These are phyloP conservation scores for Apiospora aurea DNA, from an alignment of 2,329 filamentous ascomycete species.

Conservation along the genomic window DNA sequence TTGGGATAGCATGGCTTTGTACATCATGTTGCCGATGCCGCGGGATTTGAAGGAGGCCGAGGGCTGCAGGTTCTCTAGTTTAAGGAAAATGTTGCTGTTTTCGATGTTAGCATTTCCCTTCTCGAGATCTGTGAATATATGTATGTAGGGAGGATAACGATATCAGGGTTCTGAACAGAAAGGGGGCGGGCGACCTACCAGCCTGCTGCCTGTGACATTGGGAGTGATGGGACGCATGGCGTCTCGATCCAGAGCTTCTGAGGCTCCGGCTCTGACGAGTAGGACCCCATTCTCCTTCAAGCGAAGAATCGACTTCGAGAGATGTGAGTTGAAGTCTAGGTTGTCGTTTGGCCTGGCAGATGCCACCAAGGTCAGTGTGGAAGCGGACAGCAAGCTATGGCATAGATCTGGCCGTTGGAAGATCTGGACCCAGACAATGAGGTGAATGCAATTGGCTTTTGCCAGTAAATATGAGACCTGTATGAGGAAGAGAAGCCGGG, in stretches of 20 bases:
- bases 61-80: slow-evolving; percentile 85
- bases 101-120: slow-evolving; percentile 14
- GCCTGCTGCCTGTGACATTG: slow-evolving; percentile 73
- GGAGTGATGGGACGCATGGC: slow-evolving; percentile 70
- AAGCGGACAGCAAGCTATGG: not conserved
- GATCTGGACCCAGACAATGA: not conserved
- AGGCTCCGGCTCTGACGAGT: slow-evolving; percentile 45
- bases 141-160: not conserved
- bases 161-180: not conserved
- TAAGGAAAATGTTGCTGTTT: slow-evolving; percentile 78
- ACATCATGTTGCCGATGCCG: slow-evolving; percentile 76
- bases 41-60: slow-evolving; percentile 87
- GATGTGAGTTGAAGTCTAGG: not conserved
- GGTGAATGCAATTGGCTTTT: not conserved
- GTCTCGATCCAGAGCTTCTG: slow-evolving; percentile 73
- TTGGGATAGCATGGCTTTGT: slow-evolving; percentile 45
- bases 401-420: not conserved
- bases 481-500: not conserved
- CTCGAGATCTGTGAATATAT: not conserved
- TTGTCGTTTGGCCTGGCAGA: not conserved
- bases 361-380: not conserved
- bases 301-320: not conserved
- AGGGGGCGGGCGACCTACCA: slow-evolving; percentile 59
- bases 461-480: not conserved
- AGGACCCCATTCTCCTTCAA: slow-evolving; percentile 48